Percentiles rank a stretch among this genome's conserved stretches.
Conservation (phyloP, 441 rosid species). For the Jatropha multifida region DNA sequence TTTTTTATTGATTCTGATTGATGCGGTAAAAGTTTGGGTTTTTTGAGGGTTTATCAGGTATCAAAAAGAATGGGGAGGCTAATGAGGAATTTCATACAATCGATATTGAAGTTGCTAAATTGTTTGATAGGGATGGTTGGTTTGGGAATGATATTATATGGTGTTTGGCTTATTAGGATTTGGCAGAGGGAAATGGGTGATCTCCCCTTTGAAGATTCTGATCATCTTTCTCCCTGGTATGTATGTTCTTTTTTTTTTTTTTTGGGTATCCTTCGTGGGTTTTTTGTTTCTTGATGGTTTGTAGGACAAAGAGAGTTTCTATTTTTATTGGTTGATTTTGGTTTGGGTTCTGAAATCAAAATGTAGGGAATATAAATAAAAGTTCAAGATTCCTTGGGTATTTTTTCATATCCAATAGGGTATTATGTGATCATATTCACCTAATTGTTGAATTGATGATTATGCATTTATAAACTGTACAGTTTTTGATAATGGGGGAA, state of each 20-base stretch:
- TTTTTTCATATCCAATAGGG: not conserved
- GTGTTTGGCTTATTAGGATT: conserved; percentile 68
- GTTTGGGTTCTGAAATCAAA: not conserved
- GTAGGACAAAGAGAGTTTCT: not conserved
- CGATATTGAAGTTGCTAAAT: conserved; percentile 72
- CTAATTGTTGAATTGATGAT: not conserved
- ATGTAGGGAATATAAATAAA: not conserved
- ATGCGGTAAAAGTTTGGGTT: not conserved
- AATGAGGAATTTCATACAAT: conserved; percentile 70
- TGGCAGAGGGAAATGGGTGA: conserved; percentile 68
- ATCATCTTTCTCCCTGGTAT: conserved; percentile 60
- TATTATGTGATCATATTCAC: not conserved
- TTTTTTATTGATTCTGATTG: not conserved
- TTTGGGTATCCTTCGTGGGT: not conserved
- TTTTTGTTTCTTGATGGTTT: not conserved
- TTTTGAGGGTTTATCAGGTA: not conserved
- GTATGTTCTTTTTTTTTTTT: not conserved
- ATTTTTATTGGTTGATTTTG: not conserved
- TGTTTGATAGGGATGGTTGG: conserved; percentile 80
- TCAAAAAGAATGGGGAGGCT: conserved; percentile 46
- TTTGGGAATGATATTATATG: conserved; percentile 59
- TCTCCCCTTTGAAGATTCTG: conserved; percentile 41
- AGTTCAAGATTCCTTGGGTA: not conserved
- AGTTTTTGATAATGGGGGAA: conserved; percentile 11
- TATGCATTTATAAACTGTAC: not conserved